phyloP scores from a whole-genome alignment of 2,329 filamentous ascomycete species.

The Polychaeton citri region DNA sequence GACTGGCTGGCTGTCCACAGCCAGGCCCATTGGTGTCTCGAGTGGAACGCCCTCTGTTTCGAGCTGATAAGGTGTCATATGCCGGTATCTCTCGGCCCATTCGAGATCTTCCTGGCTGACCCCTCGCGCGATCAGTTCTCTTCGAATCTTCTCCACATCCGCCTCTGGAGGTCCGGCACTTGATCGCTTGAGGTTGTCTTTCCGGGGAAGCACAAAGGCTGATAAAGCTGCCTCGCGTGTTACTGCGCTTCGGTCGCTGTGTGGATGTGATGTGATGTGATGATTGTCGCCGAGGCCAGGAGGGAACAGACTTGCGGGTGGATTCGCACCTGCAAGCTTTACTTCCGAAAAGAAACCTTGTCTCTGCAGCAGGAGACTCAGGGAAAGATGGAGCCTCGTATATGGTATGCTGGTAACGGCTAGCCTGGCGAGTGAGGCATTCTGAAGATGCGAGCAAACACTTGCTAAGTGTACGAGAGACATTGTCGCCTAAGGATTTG shows the following conservation, averaged over 20 bases:
- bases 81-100: constrained; percentile 3
- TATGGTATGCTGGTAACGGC: constrained; percentile 72
- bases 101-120: constrained; percentile 9
- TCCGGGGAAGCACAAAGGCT: not conserved
- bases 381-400: constrained; percentile 64
- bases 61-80: constrained; percentile 9
- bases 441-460: constrained; percentile 84
- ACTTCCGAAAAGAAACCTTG: constrained; percentile 72
- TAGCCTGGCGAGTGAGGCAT: constrained; percentile 71
- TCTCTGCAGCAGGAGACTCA: constrained; percentile 67
- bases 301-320: constrained; percentile 30
- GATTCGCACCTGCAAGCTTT: constrained; percentile 54
- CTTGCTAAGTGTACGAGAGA: constrained; percentile 62
- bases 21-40: constrained; percentile 16
- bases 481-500: constrained; percentile 31
- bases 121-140: constrained; percentile 8
- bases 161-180: constrained; percentile 6
- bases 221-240: constrained; percentile 14
- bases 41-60: constrained; percentile 16
- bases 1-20: constrained; percentile 14
- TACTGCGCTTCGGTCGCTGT: constrained; percentile 3
- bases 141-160: constrained; percentile 9
- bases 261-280: constrained; percentile 14
- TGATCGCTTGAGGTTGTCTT: not conserved
- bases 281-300: constrained; percentile 16